These are phyloP conservation scores for Hymenoscyphus infarciens DNA, from an alignment of 2,329 filamentous ascomycete species.

Conservation along the genomic window DNA sequence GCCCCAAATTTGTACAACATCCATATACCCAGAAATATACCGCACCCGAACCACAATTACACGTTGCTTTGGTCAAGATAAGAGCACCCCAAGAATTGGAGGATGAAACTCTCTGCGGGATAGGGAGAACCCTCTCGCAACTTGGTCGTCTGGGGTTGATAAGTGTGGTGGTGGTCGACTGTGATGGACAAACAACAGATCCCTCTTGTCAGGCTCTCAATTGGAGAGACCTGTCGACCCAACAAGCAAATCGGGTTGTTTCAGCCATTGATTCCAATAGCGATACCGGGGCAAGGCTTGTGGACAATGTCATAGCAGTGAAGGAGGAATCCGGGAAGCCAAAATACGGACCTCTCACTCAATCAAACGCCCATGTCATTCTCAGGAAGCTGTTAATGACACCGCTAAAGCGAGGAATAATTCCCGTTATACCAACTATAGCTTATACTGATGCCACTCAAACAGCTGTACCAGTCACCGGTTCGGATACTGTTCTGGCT, in stretches of 20 bases:
- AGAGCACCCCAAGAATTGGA: constrained; percentile 68
- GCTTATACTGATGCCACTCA: constrained; percentile 54
- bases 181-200: constrained; percentile 40
- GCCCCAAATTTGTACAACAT: constrained; percentile 56
- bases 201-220: constrained; percentile 20
- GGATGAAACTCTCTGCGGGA: constrained; percentile 65
- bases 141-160: constrained; percentile 76
- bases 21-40: constrained; percentile 31
- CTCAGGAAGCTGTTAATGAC: constrained; percentile 56
- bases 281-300: constrained; percentile 62
- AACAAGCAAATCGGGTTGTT: constrained; percentile 72
- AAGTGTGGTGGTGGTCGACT: constrained; percentile 81
- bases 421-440: constrained; percentile 65
- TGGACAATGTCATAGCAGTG: constrained; percentile 50
- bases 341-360: constrained; percentile 7
- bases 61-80: constrained; percentile 84
- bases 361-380: constrained; percentile 36
- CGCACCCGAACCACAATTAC: constrained; percentile 43
- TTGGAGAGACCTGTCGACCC: constrained; percentile 46
- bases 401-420: constrained; percentile 63
- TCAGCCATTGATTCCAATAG: constrained; percentile 69
- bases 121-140: constrained; percentile 81
- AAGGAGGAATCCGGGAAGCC: constrained; percentile 19
- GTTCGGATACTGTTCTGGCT: constrained; percentile 68
- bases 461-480: constrained; percentile 45